Base-by-base conservation (phyloP, 2,329 filamentous ascomycete species). In the Pseudopithomyces maydicus region DNA sequence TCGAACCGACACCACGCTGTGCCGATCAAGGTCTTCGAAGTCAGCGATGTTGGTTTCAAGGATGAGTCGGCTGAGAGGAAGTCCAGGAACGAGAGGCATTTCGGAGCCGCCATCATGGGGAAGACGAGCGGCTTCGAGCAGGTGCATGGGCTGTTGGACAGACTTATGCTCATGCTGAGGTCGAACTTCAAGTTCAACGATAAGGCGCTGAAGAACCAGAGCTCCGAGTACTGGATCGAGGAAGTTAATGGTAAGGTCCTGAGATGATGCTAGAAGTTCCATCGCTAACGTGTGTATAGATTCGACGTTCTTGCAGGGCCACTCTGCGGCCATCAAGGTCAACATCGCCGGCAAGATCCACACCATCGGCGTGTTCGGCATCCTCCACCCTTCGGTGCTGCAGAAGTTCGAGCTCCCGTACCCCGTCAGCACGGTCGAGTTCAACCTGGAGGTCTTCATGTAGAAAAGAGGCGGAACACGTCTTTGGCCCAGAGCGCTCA, bases 71-170 rank as follows among this genome's bases (percentile, higher is more conserved):
- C 88, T 45, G 95, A 99, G 83, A 87, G 95, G 63, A 92, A 92
- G 81, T 90, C 68, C 66, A 87, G 92, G 65, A 99, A 99, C 76
- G 91, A 97, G 82, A 84, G 94, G 54, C 94, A 96, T 80, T 98
- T 97, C 75, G 92, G 91, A n/a, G 95, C 93, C 10, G 93, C 92
- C 1, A 97, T 90, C 85, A 97, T 94, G 78, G 93, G 93, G 72
- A 97, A 95, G 83, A 91, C 88, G 3, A 92, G 89, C 67, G 95
- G 96, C 41, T 99, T 99, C 77, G 95, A 99, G 79, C 82, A 96
- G 62, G 92, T 99, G 2, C 96, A 99, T 78, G 95, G 95, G 56
- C 84, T 99, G 64, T 81, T 99, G 42, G 95, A 99, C 77, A 89
- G 95, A 52, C 80, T 98, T 61, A 89, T 99, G 85, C 81, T 91